Conservation (phyloP, 192 early-diverging fungal species). For the Linnemannia schmuckeri region DNA sequence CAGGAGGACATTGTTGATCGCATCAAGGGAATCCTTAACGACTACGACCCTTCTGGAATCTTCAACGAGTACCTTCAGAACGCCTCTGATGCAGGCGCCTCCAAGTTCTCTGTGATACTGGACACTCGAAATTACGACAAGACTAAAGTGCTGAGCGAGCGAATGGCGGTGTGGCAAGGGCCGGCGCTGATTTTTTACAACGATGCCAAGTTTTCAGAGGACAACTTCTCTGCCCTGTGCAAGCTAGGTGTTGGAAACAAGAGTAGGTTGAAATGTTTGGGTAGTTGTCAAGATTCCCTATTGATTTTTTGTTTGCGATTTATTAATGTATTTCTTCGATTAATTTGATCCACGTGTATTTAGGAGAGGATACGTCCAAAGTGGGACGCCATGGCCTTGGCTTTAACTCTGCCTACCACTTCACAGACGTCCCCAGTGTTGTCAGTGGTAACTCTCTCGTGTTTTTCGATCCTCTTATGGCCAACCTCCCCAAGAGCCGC, state of each 20-base stretch:
- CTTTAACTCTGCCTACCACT: conserved; percentile 35
- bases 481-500: background rate
- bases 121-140: conserved; percentile 6
- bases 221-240: conserved; percentile 23
- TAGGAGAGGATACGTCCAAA: conserved; percentile 3
- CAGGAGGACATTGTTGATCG: conserved; percentile 22
- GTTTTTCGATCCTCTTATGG: conserved; percentile 38
- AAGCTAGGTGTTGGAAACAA: conserved; percentile 33
- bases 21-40: conserved; percentile 23
- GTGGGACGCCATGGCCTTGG: conserved; percentile 13
- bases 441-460: conserved; percentile 21
- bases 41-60: conserved; percentile 15
- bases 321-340: background rate
- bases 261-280: background rate
- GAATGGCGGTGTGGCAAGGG: conserved; percentile 44
- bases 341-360: background rate
- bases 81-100: conserved; percentile 33
- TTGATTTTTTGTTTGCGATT: background rate
- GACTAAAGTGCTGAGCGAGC: background rate
- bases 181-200: conserved; percentile 41
- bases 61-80: conserved; percentile 43
- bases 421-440: conserved; percentile 37
- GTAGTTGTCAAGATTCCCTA: background rate
- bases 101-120: conserved; percentile 18
- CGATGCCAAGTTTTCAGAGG: conserved; percentile 26